Evolutionary conservation across 805 yeast genomes (phyloP), one percentile per base, ranked within the genome.

Genomic region (Alloascoidea africana): DNA sequence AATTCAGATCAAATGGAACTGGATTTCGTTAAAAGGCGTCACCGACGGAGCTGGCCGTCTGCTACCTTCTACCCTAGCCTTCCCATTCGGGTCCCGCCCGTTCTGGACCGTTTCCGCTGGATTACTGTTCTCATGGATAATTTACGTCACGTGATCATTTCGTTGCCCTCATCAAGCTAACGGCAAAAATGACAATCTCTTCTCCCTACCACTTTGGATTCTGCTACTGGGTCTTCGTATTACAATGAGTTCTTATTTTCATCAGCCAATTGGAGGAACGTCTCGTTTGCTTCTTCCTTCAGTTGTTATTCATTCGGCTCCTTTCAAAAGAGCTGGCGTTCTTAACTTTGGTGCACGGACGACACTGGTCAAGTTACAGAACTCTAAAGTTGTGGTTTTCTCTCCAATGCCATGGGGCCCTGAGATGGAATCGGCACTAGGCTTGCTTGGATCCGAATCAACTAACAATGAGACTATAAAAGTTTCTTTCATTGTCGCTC

Each of bases 1-100:
- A 43, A 63, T 75, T 44, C 54, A 61, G 16, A 63, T 74, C 47
- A 52, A 66, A 36, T 74, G 82, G 82, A 52, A 58, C 41, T 63
- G 59, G 58, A 36, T 14, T 23, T 23, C n/a, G n/a, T n/a, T n/a
- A n/a, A n/a, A n/a, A n/a, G n/a, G n/a, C n/a, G n/a, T n/a, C n/a
- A n/a, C n/a, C n/a, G n/a, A n/a, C n/a, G n/a, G n/a, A n/a, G n/a
- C n/a, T n/a, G n/a, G n/a, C n/a, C n/a, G n/a, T n/a, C n/a, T n/a
- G n/a, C n/a, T n/a, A n/a, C n/a, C n/a, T n/a, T n/a, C n/a, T n/a
- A n/a, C n/a, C n/a, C n/a, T n/a, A n/a, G n/a, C n/a, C n/a, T n/a
- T n/a, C n/a, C n/a, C n/a, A n/a, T n/a, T n/a, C n/a, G n/a, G n/a
- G n/a, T n/a, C n/a, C n/a, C n/a, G n/a, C n/a, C n/a, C n/a, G n/a